Percentiles rank a stretch among this genome's conserved stretches.
Evolutionary conservation across 2,329 filamentous ascomycete genomes (phyloP).

Genomic region (Talaromyces sp.): DNA sequence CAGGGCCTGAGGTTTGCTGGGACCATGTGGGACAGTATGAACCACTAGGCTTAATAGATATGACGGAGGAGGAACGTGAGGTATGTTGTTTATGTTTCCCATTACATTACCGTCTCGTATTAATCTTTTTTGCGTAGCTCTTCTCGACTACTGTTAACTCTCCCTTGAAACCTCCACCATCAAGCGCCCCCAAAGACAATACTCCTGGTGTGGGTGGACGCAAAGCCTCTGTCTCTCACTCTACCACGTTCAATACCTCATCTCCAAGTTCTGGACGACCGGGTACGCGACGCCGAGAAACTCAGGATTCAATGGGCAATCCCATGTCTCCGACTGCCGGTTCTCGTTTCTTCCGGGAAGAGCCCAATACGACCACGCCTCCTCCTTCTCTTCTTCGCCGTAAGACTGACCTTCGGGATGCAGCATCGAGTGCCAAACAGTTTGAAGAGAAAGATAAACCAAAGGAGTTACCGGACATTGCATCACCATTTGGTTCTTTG

Average conservation of each 20-base stretch:
- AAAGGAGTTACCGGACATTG: constrained; percentile 38
- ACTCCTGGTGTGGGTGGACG: constrained; percentile 54
- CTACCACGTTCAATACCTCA: constrained; percentile 64
- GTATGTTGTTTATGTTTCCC: constrained; percentile 37
- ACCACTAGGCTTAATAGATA: constrained; percentile 70
- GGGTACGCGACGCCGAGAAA: constrained; percentile 77
- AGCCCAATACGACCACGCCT: constrained; percentile 59
- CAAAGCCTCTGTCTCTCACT: constrained; percentile 74
- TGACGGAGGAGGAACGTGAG: constrained; percentile 68
- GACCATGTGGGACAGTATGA: constrained; percentile 67
- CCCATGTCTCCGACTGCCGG: constrained; percentile 50
- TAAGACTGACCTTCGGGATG: constrained; percentile 62
- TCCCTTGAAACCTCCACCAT: constrained; percentile 78
- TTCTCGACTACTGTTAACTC: constrained; percentile 91
- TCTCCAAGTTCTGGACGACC: constrained; percentile 75
- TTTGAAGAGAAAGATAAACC: constrained; percentile 54
- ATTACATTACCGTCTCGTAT: not conserved
- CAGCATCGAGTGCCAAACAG: constrained; percentile 36
- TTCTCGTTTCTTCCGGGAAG: constrained; percentile 48
- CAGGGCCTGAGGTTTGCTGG: constrained; percentile 93
- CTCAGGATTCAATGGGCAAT: constrained; percentile 65
- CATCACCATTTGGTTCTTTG: constrained; percentile 53
- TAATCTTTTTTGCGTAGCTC: constrained; percentile 54
- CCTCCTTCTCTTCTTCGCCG: constrained; percentile 61
- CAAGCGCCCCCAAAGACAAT: constrained; percentile 61